These are phyloP conservation scores for Fusarium sororula DNA, from an alignment of 2,329 filamentous ascomycete species.

Conservation along the genomic window DNA sequence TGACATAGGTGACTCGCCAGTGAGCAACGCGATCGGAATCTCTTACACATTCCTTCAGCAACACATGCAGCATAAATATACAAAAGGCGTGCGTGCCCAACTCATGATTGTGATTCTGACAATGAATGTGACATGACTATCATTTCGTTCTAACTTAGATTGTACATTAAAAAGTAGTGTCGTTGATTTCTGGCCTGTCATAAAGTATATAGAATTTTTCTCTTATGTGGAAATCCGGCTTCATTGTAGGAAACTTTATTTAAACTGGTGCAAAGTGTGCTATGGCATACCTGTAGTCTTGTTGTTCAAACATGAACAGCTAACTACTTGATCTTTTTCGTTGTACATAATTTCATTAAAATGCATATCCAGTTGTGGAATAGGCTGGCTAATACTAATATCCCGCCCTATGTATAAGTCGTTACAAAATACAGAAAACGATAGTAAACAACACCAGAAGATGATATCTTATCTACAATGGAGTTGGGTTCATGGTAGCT, in stretches of 20 bases:
- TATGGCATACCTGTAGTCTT: not conserved
- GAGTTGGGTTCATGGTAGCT: not conserved
- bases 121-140: slow-evolving; percentile 5
- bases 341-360: not conserved
- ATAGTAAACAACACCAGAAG: not conserved
- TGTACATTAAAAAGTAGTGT: not conserved
- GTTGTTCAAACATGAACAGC: not conserved
- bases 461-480: not conserved
- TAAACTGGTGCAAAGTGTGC: not conserved
- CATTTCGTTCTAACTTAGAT: not conserved
- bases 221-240: not conserved
- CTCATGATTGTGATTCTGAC: not conserved
- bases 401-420: not conserved
- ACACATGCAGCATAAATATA: slow-evolving; percentile 26
- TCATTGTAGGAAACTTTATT: not conserved
- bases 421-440: not conserved
- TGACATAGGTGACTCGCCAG: slow-evolving; percentile 16
- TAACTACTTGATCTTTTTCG: not conserved
- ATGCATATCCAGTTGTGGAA: not conserved
- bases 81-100: not conserved
- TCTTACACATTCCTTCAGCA: slow-evolving; percentile 34
- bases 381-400: not conserved
- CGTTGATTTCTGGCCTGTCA: not conserved
- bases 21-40: slow-evolving; percentile 7
- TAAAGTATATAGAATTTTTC: not conserved